Base-by-base conservation (phyloP, 352 stramenopile genomes). In the Elongisporangium undulatum region DNA sequence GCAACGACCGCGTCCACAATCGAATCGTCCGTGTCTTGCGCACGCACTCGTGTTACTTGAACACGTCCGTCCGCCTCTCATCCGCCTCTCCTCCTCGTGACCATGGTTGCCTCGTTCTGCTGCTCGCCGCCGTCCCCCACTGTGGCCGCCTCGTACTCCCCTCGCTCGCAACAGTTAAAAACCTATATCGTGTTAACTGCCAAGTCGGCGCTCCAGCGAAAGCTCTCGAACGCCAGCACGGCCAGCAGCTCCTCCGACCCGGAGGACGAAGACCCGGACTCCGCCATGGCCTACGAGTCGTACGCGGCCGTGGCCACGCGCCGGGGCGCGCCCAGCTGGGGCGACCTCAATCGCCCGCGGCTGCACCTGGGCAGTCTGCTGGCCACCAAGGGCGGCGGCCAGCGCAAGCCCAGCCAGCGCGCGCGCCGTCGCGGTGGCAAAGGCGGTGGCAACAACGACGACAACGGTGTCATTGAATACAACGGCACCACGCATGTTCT, bases 251-350 rank as follows among this genome's bases (percentile, higher is more conserved):
- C 52, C 51, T 80, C 72, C 41, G 69, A 74, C 53, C 73, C 72
- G 52, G 72, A 85, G 34, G 70, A 69, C 62, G 62, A 67, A 24
- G 66, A 69, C 56, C 49, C 58, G 2, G 55, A 57, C 8, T 57
- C 65, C 54, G 51, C 68, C 26, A 24, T 22, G 1, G 61, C 72
- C 17, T 93, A 90, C 72, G 81, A 88, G 64, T 89, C 78, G 19
- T 93, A 90, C 67, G 83, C 79, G 5, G 81, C 83, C 26, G 81
- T 91, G 22, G 63, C 79, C 19, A 77, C 79, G 50, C 81, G 81
- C 62, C 69, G 61, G 51, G 64, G 60, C 23, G 66, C 71, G 9
- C 64, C 75, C 1, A 61, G 71, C 29, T 92, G 83, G 83, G 84
- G 79, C 63, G 79, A 92, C 67, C 67, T 92, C 22, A 75, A 86